Evolutionary conservation across 2,329 filamentous ascomycete genomes (phyloP).

Genomic region (Westerdykella ornata): DNA sequence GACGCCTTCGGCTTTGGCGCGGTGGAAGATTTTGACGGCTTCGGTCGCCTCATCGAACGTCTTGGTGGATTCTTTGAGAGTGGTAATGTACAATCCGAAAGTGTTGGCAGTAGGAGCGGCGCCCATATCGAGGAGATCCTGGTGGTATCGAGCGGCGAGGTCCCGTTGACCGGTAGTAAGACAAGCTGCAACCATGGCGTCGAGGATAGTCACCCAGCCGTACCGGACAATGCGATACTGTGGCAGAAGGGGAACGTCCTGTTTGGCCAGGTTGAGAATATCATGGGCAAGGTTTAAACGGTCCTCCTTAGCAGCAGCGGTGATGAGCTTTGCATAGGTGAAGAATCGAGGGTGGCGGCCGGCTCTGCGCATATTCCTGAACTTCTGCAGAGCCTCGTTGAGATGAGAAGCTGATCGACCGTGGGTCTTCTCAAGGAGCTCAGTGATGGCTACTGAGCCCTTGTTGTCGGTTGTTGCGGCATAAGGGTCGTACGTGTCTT

Average conservation of each 20-base stretch:
- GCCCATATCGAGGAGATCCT: slow-evolving; percentile 85
- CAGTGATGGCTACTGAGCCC: slow-evolving; percentile 82
- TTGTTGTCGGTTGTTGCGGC: slow-evolving; percentile 87
- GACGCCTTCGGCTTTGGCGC: slow-evolving; percentile 86
- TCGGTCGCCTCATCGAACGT: slow-evolving; percentile 97
- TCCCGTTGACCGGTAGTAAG: slow-evolving; percentile 74
- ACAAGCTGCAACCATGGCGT: slow-evolving; percentile 92
- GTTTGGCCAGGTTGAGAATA: slow-evolving; percentile 79
- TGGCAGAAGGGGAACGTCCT: slow-evolving; percentile 75
- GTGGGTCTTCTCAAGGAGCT: slow-evolving; percentile 75
- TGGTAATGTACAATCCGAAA: slow-evolving; percentile 98
- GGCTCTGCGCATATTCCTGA: slow-evolving; percentile 87
- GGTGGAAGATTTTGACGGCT: slow-evolving; percentile 94
- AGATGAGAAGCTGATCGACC: slow-evolving; percentile 67
- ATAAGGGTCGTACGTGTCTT: slow-evolving; percentile 88
- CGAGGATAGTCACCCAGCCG: slow-evolving; percentile 92
- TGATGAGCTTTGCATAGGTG: slow-evolving; percentile 92
- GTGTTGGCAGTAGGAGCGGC: slow-evolving; percentile 93
- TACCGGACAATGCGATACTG: slow-evolving; percentile 86
- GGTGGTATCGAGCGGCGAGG: slow-evolving; percentile 78
- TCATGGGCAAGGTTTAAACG: slow-evolving; percentile 78
- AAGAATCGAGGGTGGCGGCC: slow-evolving; percentile 92
- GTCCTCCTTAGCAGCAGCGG: slow-evolving; percentile 76
- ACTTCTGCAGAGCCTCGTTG: slow-evolving; percentile 71
- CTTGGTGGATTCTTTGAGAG: slow-evolving; percentile 91